Evolutionary conservation across 164 flowering plant species (phyloP).

Genomic region (Aristolochia californica): DNA sequence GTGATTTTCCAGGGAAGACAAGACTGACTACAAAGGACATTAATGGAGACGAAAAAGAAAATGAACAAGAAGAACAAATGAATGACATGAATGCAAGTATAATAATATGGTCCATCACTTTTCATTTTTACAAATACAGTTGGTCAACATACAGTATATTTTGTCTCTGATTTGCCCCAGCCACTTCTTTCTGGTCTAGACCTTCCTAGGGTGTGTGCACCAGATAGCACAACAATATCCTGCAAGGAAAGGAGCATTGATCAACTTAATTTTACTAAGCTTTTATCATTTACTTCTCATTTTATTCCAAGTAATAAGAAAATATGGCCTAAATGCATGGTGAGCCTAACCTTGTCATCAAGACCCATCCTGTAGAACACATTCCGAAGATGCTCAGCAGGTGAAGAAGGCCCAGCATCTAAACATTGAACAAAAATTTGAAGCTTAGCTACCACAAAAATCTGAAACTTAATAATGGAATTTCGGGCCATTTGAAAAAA

Average conservation of each 20-base stretch:
- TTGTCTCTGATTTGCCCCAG: conserved; percentile 97
- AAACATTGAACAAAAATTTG: conserved; percentile 9
- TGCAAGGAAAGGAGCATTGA: conserved; percentile 17
- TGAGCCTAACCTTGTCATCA: conserved; percentile 63
- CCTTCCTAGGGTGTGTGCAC: conserved; percentile 96
- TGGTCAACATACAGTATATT: conserved; percentile 63
- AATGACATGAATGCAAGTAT: no score
- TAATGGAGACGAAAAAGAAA: no score
- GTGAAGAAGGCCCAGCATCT: conserved; percentile 97
- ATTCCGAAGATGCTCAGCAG: conserved; percentile 79
- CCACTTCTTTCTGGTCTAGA: conserved; percentile 99
- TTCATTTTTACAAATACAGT: no score
- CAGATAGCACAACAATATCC: conserved; percentile 98
- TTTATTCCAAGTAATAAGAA: background rate
- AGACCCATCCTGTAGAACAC: conserved; percentile 98
- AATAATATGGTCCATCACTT: no score
- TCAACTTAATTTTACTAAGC: no score
- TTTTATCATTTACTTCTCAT: no score
- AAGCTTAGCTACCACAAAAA: no score
- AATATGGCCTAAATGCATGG: background rate
- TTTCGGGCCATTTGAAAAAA: no score
- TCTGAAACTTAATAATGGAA: no score
- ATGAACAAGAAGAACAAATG: no score
- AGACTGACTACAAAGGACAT: no score
- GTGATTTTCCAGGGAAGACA: no score